Percentiles rank a stretch among this genome's conserved stretches.
These are phyloP conservation scores for Malus fusca DNA, from an alignment of 306 rosid species.

Conservation along the genomic window DNA sequence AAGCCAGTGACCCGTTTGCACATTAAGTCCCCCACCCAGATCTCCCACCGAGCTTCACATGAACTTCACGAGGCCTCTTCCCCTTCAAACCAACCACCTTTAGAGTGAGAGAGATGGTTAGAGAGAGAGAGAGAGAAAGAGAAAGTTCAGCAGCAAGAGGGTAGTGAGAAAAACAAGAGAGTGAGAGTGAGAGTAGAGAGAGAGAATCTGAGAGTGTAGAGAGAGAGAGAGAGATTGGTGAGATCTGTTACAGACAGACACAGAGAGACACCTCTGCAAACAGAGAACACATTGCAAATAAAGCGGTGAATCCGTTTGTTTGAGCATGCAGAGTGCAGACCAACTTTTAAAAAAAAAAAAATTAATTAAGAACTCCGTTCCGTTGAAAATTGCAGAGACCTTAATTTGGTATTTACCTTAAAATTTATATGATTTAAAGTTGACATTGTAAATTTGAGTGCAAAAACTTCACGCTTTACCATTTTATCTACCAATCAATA, in stretches of 20 bases:
- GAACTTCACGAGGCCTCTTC: conserved; percentile 59
- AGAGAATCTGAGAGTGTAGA: not conserved
- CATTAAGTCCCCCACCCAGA: conserved; percentile 56
- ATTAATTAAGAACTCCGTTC: not conserved
- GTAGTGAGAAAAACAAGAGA: not conserved
- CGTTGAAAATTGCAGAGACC: not conserved
- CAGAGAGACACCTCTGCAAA: conserved; percentile 31
- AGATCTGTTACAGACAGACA: conserved; percentile 63
- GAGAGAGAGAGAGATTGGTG: conserved; percentile 20
- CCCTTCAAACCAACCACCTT: conserved; percentile 43
- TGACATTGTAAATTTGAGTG: not conserved
- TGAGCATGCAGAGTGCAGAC: conserved; percentile 40
- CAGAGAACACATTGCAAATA: conserved; percentile 42
- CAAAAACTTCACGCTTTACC: not conserved
- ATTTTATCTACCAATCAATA: not conserved
- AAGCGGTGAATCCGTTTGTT: conserved; percentile 63
- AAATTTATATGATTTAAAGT: not conserved
- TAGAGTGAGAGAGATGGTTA: conserved; percentile 3
- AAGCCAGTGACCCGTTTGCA: conserved; percentile 36
- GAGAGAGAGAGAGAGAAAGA: conserved; percentile 10
- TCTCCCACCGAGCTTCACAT: conserved; percentile 73
- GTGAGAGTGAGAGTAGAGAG: not conserved
- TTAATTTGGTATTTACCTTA: not conserved
- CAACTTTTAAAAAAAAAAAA: too few species aligned
- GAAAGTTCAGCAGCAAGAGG: conserved; percentile 1